phyloP scores from a whole-genome alignment of 805 yeast genomes.

The Spathaspora sp. region DNA sequence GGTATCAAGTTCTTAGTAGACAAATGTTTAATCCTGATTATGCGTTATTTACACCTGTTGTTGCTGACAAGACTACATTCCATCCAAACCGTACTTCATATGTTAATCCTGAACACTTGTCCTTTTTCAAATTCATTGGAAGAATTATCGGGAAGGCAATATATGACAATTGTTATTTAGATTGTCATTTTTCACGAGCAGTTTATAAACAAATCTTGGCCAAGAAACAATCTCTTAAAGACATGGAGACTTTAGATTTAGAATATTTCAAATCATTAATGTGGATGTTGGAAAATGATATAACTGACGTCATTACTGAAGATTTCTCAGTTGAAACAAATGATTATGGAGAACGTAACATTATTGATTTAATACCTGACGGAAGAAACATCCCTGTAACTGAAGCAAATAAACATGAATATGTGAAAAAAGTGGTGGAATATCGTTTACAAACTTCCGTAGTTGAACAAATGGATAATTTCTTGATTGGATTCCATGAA shows the following conservation, averaged over 20 bases:
- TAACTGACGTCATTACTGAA: conserved; percentile 91
- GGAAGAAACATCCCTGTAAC: conserved; percentile 86
- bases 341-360: conserved; percentile 86
- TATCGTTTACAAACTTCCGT: conserved; percentile 82
- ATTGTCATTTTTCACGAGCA: conserved; percentile 93
- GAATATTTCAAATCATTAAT: conserved; percentile 87
- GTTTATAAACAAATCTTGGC: conserved; percentile 87
- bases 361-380: conserved; percentile 74
- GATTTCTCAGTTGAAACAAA: conserved; percentile 91
- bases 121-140: conserved; percentile 93
- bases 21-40: conserved; percentile 96
- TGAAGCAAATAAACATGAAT: conserved; percentile 86
- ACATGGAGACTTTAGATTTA: conserved; percentile 89
- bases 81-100: conserved; percentile 93
- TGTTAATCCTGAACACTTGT: conserved; percentile 88
- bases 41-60: conserved; percentile 87
- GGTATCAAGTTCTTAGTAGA: conserved; percentile 91
- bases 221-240: conserved; percentile 77
- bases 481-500: conserved; percentile 84
- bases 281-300: conserved; percentile 97
- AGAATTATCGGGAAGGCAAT: conserved; percentile 92
- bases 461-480: conserved; percentile 80
- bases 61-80: conserved; percentile 88
- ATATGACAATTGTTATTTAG: conserved; percentile 78
- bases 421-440: conserved; percentile 81